These are phyloP conservation scores for Clonostachys rhizophaga DNA, from an alignment of 2,329 filamentous ascomycete species.

Conservation along the genomic window DNA sequence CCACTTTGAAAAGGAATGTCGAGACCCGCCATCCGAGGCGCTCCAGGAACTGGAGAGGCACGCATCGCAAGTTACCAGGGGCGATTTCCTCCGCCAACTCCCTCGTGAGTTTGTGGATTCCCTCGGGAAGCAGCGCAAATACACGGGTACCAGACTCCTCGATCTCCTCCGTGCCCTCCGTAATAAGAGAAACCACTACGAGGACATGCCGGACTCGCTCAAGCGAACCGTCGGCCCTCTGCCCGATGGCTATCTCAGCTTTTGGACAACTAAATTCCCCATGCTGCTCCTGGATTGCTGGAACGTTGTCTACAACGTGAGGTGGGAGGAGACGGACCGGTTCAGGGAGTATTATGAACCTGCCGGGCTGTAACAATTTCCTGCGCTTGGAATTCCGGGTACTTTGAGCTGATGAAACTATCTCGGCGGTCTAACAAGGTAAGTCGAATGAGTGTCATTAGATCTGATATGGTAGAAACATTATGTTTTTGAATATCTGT, in stretches of 20 bases:
- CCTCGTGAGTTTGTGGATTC: constrained; percentile 83
- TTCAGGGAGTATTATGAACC: constrained; percentile 70
- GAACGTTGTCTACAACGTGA: constrained; percentile 64
- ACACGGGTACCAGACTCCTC: constrained; percentile 76
- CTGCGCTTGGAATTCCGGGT: background rate
- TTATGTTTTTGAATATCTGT: too few relatives aligned
- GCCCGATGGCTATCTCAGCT: constrained; percentile 76
- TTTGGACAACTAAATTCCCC: constrained; percentile 80
- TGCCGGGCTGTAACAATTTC: constrained; percentile 19
- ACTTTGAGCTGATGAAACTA: too few relatives aligned
- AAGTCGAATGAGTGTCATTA: too few relatives aligned
- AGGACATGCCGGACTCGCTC: constrained; percentile 83
- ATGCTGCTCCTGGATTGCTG: constrained; percentile 75
- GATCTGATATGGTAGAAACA: too few relatives aligned
- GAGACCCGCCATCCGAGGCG: constrained; percentile 71
- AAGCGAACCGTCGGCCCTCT: constrained; percentile 65
- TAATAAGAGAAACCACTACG: constrained; percentile 98
- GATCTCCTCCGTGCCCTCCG: constrained; percentile 84
- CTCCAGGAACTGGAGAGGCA: constrained; percentile 55
- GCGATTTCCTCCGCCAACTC: constrained; percentile 74
- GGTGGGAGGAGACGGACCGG: constrained; percentile 57
- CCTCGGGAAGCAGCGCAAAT: constrained; percentile 91
- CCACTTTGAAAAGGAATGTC: constrained; percentile 88
- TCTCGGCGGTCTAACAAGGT: too few relatives aligned
- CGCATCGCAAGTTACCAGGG: constrained; percentile 49